Base-by-base conservation (phyloP, 805 yeast species). In the Helenozyma baotianmanensis region DNA sequence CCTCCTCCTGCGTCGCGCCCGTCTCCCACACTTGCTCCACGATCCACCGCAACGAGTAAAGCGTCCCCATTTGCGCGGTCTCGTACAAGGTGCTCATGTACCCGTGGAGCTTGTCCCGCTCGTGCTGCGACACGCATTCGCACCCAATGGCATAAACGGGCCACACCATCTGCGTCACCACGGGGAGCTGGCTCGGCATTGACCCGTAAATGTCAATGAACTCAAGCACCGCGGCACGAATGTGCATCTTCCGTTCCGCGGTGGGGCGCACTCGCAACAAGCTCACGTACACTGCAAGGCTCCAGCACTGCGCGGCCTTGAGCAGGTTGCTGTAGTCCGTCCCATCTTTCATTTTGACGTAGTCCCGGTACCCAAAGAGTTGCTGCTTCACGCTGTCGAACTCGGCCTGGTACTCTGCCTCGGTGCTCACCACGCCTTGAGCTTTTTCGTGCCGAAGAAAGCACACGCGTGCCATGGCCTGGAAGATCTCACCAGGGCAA, bases 131-230 rank as follows among this genome's bases (percentile, higher is more conserved):
- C 9, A 47, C 45, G 33, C 75, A 66, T 36, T 65, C 67, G 30
- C 77, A 58, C 4, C 70, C 74, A 24, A 76, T 56, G 11, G 70
- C 70, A 45, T 70, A 73, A 2, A 75, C 58, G 0, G 81, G 81
- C 80, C 80, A 76, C 4, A 76, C 79, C 80, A 76, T 76, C 44
- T 76, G 81, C 4, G 79, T 74, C 4, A 72, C 69, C 13, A 67
- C 52, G 1, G 80, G 76, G 2, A 74, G 64, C 4, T 50, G 47
- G 2, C 69, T 51, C 12, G 70, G 65, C 65, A 76, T 56, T 0
- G 72, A 54, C 1, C 61, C 58, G 43, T 75, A 74, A 8, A 66
- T 64, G 9, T 60, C 54, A 4, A 74, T 64, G 43, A 76, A 76
- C 45, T 76, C 81, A 52, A 53, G 25, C 48, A 64, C 47, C 45